phyloP scores from a whole-genome alignment of 1,139 yeast species.

The Saccharomyces hybrid region DNA sequence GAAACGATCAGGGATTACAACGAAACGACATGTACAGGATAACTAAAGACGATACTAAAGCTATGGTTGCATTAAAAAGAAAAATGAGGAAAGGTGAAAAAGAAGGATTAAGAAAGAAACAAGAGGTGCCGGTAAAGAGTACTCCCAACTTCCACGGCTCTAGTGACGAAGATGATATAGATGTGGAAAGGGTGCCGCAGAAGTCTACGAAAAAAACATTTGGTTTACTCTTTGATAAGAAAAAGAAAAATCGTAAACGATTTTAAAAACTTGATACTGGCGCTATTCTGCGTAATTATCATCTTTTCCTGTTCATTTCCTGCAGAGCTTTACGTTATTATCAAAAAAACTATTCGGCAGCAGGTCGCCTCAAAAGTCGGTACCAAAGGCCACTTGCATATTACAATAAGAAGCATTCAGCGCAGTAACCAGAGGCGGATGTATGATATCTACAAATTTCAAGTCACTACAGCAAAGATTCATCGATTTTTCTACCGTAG shows the following conservation, averaged over 20 bases:
- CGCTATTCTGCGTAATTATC: neutral
- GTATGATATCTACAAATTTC: neutral
- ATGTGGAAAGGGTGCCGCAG: conserved; percentile 6
- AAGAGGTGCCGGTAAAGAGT: neutral
- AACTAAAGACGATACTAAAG: conserved; percentile 29
- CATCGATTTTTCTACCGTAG: neutral
- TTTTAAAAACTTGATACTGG: neutral
- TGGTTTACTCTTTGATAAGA: conserved; percentile 16
- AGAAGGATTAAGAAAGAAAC: conserved; percentile 9
- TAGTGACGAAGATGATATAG: conserved; percentile 14
- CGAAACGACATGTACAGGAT: conserved; percentile 22
- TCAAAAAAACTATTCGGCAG: too few species aligned
- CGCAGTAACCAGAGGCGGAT: too few species aligned
- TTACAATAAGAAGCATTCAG: too few species aligned
- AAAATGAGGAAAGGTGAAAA: conserved; percentile 25
- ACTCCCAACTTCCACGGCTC: conserved; percentile 3
- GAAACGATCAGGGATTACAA: conserved; percentile 10
- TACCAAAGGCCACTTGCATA: too few species aligned
- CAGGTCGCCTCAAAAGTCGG: too few species aligned
- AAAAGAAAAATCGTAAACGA: neutral
- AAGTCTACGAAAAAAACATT: conserved; percentile 16
- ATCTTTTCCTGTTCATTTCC: neutral
- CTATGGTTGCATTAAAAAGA: conserved; percentile 30
- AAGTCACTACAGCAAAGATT: neutral
- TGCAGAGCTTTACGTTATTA: neutral